Base-by-base conservation (phyloP, 2,329 filamentous ascomycete species). In the Ophioceras dolichostomum region DNA sequence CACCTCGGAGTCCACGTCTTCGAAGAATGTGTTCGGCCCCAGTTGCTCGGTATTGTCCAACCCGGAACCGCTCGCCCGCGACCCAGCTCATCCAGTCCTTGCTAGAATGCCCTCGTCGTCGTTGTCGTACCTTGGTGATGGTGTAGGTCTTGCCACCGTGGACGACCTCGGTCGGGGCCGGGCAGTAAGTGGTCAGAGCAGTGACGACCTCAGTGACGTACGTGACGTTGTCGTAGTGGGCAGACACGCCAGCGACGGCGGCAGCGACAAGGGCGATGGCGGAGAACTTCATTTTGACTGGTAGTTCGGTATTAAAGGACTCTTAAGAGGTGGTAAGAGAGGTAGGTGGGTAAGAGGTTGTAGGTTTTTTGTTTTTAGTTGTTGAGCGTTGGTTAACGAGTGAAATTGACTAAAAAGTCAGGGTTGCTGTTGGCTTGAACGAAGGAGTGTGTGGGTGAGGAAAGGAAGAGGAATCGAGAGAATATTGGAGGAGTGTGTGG, bases 181-280 rank as follows among this genome's bases (percentile, higher is more conserved):
- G 79, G 76, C 82, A 86, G 73, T 69, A 83, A 55, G 80, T 86
- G 62, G 71, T 76, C 66, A 73, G 74, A 41, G 64, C 60, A 41
- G 74, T 77, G 46, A 85, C 71, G 47, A 76, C 64, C 67, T 80
- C 73, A 48, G 78, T 84, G 61, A 67, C 68, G 60, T 72, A 73
- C 55, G 62, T 65, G 48, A 64, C 63, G 58, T 70, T 53, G 45
- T 44, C 43, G 40, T 40, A 46, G 45, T 57, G 57, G 14, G 34
- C 34, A 19, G 34, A 36, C 44, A 54, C 49, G 47, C 47, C 62
- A 57, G 65, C 67, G 52, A 63, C 61, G 54, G 58, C 65, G 58
- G 67, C 62, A 51, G 69, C 68, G 54, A 69, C 54, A 48, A 70
- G 51, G 56, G 64, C 58, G 52, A 67, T 67, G 55, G 61, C 55